Base-by-base conservation (phyloP, 768 basidiomycete genomes). In the Termitomyces sp. region DNA sequence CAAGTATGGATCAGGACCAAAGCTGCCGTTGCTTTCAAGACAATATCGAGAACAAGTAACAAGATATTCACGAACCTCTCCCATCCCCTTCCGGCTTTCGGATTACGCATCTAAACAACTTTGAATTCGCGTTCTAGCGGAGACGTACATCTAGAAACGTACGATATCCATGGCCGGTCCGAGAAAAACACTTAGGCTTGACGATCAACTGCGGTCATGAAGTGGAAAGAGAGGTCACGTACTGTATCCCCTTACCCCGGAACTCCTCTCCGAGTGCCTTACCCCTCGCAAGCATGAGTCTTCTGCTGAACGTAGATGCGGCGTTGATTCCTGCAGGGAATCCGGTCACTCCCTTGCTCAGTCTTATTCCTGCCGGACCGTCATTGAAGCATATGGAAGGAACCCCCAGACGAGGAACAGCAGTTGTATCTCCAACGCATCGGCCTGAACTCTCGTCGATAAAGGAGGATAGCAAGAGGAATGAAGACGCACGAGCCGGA, bases 181-280 rank as follows among this genome's bases (percentile, higher is more conserved):
- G 6, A 86, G 68, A 43, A 70, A 76, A 5, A 79, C 74, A 57
- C 78, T 79, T 9, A 12, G 20, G 16, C 29, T 26, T n/a, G 8
- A 26, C 8, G 1, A 37, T 57, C 13, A 42, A 27, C 7, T 34
- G 5, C 1, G 39, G 6, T n/a, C 12, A 46, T 37, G n/a, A 42
- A 7, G 10, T 14, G 22, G 3, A 26, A 12, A 7, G 13, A 31
- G 22, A 34, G 2, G 2, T 20, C 3, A 63, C 67, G 16, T 50
- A 77, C 77, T 78, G 73, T 7, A 81, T 81, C 22, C 90, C 90
- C 68, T 87, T 86, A 12, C 78, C 84, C 20, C 80, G 71, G 66
- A 83, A 86, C 67, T 92, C 89, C 53, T 81, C 73, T 3, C 83
- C 88, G 60, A 90, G 71, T 0, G 86, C 86, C 3, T 74, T 70